A percentile compares a stretch with the other conserved stretches of the same genome.
Conservation (phyloP, 208 protist species). For the Trypanosomatidae sp. region DNA sequence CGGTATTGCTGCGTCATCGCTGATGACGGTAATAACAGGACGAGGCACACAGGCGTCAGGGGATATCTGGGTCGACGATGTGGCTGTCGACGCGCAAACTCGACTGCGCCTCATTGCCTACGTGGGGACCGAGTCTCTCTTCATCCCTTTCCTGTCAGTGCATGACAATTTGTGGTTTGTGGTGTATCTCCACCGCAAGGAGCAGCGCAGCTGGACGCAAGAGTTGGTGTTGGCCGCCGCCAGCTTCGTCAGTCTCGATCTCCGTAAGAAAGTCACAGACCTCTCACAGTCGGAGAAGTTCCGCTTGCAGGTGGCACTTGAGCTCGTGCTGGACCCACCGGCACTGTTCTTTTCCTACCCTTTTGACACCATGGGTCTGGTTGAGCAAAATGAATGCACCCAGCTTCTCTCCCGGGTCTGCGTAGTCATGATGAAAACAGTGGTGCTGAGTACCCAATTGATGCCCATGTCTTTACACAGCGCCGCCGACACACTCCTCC, state of each 20-base stretch:
- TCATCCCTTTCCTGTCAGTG: constrained; percentile 53
- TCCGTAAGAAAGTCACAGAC: constrained; percentile 21
- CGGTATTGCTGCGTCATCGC: constrained; percentile 18
- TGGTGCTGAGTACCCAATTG: constrained; percentile 44
- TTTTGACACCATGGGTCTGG: constrained; percentile 31
- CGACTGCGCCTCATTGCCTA: constrained; percentile 15
- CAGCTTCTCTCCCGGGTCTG: constrained; percentile 38
- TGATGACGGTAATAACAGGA: constrained; percentile 44
- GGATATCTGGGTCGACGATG: constrained; percentile 32
- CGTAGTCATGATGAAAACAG: constrained; percentile 45
- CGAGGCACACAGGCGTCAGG: constrained; percentile 22
- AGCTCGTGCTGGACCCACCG: constrained; percentile 60
- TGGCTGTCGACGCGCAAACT: not conserved
- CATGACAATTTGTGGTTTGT: constrained; percentile 54
- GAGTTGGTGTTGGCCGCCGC: constrained; percentile 35
- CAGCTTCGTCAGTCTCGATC: constrained; percentile 41
- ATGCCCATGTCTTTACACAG: constrained; percentile 41
- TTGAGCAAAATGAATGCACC: constrained; percentile 23
- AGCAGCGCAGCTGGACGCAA: constrained; percentile 30
- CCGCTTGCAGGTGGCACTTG: constrained; percentile 54
- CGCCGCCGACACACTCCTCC: constrained; percentile 34
- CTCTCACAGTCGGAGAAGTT: constrained; percentile 43
- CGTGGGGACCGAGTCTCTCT: constrained; percentile 23
- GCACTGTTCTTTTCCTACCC: constrained; percentile 46
- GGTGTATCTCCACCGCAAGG: constrained; percentile 44